Conservation (phyloP, 768 basidiomycete genomes). For the Heimioporus sp. region DNA sequence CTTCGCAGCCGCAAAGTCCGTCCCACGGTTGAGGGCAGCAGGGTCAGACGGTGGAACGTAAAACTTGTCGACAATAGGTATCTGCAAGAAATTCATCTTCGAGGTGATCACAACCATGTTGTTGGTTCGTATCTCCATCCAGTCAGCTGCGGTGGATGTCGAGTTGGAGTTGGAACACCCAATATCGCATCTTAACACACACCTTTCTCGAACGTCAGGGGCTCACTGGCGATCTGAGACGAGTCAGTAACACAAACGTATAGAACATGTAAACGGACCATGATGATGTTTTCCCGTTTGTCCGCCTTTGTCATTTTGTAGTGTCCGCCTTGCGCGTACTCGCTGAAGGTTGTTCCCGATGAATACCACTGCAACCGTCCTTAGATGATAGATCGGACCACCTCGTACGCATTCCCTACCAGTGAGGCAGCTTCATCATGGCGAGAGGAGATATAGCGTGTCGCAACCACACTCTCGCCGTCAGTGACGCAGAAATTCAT, state of each 20-base stretch:
- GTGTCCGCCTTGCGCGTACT: constrained; percentile 84
- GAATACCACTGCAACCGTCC: constrained; percentile 73
- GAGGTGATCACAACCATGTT: constrained; percentile 94
- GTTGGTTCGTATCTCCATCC: constrained; percentile 99
- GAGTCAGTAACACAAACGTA: constrained; percentile 9
- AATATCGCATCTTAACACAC: constrained; percentile 2
- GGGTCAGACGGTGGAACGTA: constrained; percentile 88
- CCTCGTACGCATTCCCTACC: constrained; percentile 37
- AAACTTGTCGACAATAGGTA: constrained; percentile 92
- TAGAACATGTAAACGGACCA: constrained; percentile 43
- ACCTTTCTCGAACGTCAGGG: constrained; percentile 96
- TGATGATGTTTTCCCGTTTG: constrained; percentile 94
- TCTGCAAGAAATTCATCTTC: constrained; percentile 91
- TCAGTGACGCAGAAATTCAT: constrained; percentile 98
- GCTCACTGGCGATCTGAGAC: constrained; percentile 82
- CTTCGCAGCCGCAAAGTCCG: constrained; percentile 84
- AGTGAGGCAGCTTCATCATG: constrained; percentile 91
- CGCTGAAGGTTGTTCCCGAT: constrained; percentile 91
- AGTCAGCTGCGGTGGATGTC: constrained; percentile 58
- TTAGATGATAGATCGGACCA: constrained; percentile 4
- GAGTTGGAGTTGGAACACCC: neutral
- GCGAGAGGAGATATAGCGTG: constrained; percentile 90
- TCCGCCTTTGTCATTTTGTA: constrained; percentile 96
- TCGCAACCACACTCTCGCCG: constrained; percentile 90
- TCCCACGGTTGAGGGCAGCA: constrained; percentile 61